Evolutionary conservation across 2,329 filamentous ascomycete genomes (phyloP), one percentile per base, ranked within the genome.

Genomic region (Ilyonectria robusta): DNA sequence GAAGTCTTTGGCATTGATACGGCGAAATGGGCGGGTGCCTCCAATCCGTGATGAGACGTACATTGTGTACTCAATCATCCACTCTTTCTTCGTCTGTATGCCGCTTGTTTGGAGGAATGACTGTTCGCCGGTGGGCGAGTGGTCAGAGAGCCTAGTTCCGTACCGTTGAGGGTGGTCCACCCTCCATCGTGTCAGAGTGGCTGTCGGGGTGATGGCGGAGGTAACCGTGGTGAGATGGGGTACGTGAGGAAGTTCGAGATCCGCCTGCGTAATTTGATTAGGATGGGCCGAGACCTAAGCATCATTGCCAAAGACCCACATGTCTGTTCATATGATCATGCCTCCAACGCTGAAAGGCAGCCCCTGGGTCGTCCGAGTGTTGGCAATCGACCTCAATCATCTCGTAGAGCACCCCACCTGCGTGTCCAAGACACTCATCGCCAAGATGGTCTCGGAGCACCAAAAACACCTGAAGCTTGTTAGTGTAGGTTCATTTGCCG

Each of bases 221-320:
- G 82, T 82, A 48, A 85, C 81, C 6, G 83, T 84, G 7, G 79
- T 84, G 71, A 84, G 81, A 70, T 84, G 83, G 13, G 83, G 83
- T n/a, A 84, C 78, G 62, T 85, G 83, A 48, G 83, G 83, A 44
- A 84, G 80, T 61, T 83, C 81, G 31, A 84, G 77, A 53, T 84
- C 81, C 13, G 76, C 72, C 82, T 84, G 54, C 40, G 40, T 47
- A 72, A 54, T 19, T n/a, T 33, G 58, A 58, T 75, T 42, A 74
- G 58, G 26, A 37, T 21, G 13, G n/a, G 35, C 33, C 33, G 21
- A 29, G 46, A 17, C 31, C 19, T 19, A 6, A 6, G 5, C 23
- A 15, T 31, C 51, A 6, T 57, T 15, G 19, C 50, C 21, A 6
- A 42, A 35, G 33, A 46, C 80, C 70, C 59, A 83, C 83, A 75